Evolutionary conservation across 2,329 filamentous ascomycete genomes (phyloP).

Genomic region (Colletotrichum sp.): DNA sequence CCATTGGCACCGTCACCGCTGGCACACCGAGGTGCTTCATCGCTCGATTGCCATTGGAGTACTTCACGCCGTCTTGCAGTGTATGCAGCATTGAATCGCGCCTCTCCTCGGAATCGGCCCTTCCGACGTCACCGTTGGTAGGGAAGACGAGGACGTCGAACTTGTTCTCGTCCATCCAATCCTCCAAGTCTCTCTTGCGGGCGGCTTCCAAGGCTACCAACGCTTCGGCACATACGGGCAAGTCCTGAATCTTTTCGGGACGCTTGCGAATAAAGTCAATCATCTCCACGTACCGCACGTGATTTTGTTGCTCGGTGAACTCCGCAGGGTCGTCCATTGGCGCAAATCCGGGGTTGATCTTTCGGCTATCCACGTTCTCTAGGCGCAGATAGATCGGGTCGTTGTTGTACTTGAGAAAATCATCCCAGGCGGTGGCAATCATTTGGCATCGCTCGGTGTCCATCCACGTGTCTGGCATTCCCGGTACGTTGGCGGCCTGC

Average conservation of each 20-base stretch:
- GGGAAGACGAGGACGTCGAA: constrained; percentile 8
- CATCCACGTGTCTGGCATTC: constrained; percentile 41
- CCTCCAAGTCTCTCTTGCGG: constrained; percentile 8
- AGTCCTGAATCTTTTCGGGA: neutral
- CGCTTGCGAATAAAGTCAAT: constrained; percentile 1
- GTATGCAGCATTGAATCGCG: constrained; percentile 3
- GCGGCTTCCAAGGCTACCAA: constrained; percentile 2
- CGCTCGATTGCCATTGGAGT: constrained; percentile 58
- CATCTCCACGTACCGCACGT: constrained; percentile 15
- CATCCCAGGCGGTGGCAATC: constrained; percentile 52
- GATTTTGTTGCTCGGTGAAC: constrained; percentile 12
- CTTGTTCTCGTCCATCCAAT: constrained; percentile 10
- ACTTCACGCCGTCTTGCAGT: constrained; percentile 54
- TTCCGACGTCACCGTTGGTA: constrained; percentile 9
- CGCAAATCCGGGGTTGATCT: constrained; percentile 28
- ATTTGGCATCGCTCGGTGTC: constrained; percentile 41
- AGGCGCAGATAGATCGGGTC: constrained; percentile 43
- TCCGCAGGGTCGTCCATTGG: constrained; percentile 4
- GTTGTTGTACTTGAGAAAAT: constrained; percentile 49
- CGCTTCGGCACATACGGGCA: neutral
- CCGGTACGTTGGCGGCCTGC: constrained; percentile 8
- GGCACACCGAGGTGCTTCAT: constrained; percentile 61
- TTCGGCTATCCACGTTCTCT: constrained; percentile 39
- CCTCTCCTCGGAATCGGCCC: neutral
- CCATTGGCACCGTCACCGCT: constrained; percentile 59